Evolutionary conservation across 73 alveolate genomes (phyloP).

Genomic region (Tetrahymena malaccensis): DNA sequence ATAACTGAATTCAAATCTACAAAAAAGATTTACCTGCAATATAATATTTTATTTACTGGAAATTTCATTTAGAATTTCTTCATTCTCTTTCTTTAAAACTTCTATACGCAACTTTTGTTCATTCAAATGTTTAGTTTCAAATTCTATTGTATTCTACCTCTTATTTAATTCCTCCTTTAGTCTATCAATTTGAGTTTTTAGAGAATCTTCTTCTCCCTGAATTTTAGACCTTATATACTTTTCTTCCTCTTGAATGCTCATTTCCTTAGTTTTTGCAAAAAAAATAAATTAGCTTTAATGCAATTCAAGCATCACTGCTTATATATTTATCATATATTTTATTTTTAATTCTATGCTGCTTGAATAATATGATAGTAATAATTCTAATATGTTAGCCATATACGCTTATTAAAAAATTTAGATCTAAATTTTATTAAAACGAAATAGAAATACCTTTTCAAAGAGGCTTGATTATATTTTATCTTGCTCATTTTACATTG

Average conservation of each 20-base stretch:
- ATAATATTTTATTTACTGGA: constrained; percentile 30
- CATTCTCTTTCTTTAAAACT: constrained; percentile 29
- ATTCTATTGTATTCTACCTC: constrained; percentile 39
- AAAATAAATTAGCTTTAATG: too few species aligned
- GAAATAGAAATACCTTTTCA: background rate
- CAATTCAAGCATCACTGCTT: background rate
- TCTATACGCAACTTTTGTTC: constrained; percentile 1
- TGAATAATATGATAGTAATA: too few species aligned
- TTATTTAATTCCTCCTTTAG: constrained; percentile 44
- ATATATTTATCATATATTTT: too few species aligned
- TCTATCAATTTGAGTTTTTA: constrained; percentile 46
- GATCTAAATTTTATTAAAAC: too few species aligned
- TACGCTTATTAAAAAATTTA: too few species aligned
- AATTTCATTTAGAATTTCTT: constrained; percentile 43
- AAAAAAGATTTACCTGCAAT: background rate
- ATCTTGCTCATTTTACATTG: constrained; percentile 47
- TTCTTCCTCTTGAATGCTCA: constrained; percentile 34
- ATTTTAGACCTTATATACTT: constrained; percentile 20
- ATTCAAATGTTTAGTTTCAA: constrained; percentile 22
- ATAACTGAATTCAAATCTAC: too few species aligned
- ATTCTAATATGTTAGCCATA: too few species aligned
- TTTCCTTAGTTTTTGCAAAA: background rate
- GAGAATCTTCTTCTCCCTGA: constrained; percentile 36
- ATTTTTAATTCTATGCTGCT: too few species aligned
- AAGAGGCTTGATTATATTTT: constrained; percentile 27